Conservation (phyloP, 2,329 filamentous ascomycete species). For the Hypoxylon sp. region DNA sequence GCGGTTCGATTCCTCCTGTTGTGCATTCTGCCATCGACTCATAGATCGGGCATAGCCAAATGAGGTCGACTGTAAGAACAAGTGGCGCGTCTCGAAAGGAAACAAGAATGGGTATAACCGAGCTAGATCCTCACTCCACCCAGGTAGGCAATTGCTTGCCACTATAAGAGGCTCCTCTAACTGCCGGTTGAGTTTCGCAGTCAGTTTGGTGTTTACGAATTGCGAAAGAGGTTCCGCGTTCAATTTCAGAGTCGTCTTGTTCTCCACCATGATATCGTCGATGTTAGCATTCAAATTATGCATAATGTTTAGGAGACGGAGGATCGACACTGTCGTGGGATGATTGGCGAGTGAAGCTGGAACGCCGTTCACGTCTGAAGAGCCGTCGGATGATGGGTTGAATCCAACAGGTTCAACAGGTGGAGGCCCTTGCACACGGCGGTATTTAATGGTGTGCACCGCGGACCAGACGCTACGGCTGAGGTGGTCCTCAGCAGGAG, state of each 20-base stretch:
- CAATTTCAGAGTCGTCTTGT: conserved; percentile 75
- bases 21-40: conserved; percentile 95
- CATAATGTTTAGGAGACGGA: conserved; percentile 87
- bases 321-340: conserved; percentile 85
- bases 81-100: conserved; percentile 94
- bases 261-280: conserved; percentile 87
- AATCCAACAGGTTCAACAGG: conserved; percentile 77
- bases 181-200: conserved; percentile 96
- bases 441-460: conserved; percentile 92
- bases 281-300: conserved; percentile 94
- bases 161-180: conserved; percentile 97
- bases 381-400: conserved; percentile 62
- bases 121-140: conserved; percentile 95
- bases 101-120: conserved; percentile 96
- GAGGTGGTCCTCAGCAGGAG: conserved; percentile 69
- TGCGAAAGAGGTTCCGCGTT: conserved; percentile 88
- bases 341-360: conserved; percentile 86
- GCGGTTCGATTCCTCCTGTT: conserved; percentile 76
- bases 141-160: conserved; percentile 93
- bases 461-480: conserved; percentile 88
- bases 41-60: conserved; percentile 98
- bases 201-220: conserved; percentile 98
- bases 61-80: conserved; percentile 97
- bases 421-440: conserved; percentile 84
- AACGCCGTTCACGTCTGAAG: conserved; percentile 67